Conservation (phyloP, 1,284 basidiomycete species). For the Marasmius tenuissimus region DNA sequence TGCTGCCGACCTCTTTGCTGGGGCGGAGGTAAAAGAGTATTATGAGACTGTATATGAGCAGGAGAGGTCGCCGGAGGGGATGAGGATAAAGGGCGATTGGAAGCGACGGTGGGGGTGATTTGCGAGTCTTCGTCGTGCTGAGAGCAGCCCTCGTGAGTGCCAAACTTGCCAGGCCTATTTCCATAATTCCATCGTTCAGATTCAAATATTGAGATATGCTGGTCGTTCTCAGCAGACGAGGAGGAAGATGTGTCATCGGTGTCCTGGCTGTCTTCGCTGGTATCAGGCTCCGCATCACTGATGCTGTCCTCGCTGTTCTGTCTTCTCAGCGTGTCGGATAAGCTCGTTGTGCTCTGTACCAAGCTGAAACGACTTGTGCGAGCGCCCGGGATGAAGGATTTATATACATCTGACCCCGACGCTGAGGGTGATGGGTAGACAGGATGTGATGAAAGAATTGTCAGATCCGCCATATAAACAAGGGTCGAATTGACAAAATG, state of each 20-base stretch:
- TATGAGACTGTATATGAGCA: neutral
- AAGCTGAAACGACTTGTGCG: constrained; percentile 12
- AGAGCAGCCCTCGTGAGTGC: neutral
- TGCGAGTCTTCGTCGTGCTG: neutral
- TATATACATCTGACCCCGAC: constrained; percentile 12
- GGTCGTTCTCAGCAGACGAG: neutral
- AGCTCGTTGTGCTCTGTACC: neutral
- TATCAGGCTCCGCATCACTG: neutral
- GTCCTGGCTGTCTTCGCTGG: neutral
- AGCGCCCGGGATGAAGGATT: constrained; percentile 12
- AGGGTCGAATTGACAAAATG: neutral
- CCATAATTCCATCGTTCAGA: neutral
- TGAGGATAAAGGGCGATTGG: neutral
- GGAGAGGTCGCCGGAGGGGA: neutral
- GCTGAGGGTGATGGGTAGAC: constrained; percentile 10
- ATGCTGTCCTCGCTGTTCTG: neutral
- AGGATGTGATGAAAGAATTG: constrained; percentile 12
- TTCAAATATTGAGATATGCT: neutral
- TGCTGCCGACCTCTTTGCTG: constrained; percentile 4
- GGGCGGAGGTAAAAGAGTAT: neutral
- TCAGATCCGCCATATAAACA: constrained; percentile 15
- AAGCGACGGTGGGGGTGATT: neutral
- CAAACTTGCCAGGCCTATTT: neutral
- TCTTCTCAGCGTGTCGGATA: neutral
- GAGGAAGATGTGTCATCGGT: neutral